These are phyloP conservation scores for Irpex rosettiformis DNA, from an alignment of 1,284 basidiomycete genomes.

Conservation along the genomic window DNA sequence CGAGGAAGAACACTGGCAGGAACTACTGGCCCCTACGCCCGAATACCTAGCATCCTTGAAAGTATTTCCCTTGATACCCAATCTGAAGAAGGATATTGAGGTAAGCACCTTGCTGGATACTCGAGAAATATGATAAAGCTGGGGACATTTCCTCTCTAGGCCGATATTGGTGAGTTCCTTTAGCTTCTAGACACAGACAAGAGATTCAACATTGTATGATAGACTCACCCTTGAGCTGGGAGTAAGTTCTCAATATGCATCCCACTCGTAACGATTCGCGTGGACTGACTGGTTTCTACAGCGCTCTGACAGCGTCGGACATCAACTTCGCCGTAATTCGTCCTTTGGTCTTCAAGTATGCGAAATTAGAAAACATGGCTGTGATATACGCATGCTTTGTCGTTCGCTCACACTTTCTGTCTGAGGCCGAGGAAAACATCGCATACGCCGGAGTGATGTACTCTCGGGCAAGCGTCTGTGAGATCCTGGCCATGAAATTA, in stretches of 20 bases:
- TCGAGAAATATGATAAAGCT: neutral
- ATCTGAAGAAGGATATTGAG: conserved; percentile 63
- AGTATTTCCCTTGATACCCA: conserved; percentile 74
- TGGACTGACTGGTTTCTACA: conserved; percentile 23
- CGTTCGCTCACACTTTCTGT: conserved; percentile 52
- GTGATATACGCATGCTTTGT: conserved; percentile 75
- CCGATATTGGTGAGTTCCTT: conserved; percentile 35
- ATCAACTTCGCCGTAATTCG: conserved; percentile 82
- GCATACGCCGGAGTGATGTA: conserved; percentile 71
- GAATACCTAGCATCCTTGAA: conserved; percentile 58
- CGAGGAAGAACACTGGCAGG: conserved; percentile 27
- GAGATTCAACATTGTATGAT: conserved; percentile 16
- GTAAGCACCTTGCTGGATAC: conserved; percentile 38
- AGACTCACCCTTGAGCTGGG: conserved; percentile 83
- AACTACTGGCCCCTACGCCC: conserved; percentile 49
- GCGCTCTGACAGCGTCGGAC: conserved; percentile 78
- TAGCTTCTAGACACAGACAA: neutral
- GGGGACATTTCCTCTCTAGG: conserved; percentile 31
- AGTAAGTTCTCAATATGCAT: conserved; percentile 35
- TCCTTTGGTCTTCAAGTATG: conserved; percentile 78
- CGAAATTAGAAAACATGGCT: conserved; percentile 69
- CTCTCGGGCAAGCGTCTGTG: conserved; percentile 75
- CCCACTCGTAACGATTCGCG: neutral
- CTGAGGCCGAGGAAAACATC: conserved; percentile 57
- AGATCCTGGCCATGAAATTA: conserved; percentile 85